These are phyloP conservation scores for Boletus rex-veris DNA, from an alignment of 768 basidiomycete genomes.

Conservation along the genomic window DNA sequence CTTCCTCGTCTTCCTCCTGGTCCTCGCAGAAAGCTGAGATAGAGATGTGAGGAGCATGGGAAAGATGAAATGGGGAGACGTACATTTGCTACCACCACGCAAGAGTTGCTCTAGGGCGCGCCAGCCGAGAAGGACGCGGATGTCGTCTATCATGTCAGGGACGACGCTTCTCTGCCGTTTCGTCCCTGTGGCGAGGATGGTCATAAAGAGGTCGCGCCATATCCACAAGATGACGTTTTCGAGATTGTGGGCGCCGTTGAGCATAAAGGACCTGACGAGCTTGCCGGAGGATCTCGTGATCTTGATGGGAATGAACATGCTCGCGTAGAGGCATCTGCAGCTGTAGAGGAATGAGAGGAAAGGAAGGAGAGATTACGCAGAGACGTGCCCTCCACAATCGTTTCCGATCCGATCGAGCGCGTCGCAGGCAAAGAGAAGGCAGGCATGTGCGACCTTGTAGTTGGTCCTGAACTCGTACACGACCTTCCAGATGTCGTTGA, in stretches of 20 bases:
- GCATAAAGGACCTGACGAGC: conserved; percentile 44
- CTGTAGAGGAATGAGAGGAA: conserved; percentile 30
- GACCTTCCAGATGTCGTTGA: conserved; percentile 60
- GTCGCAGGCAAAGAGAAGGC: conserved; percentile 51
- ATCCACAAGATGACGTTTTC: conserved; percentile 54
- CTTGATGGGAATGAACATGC: conserved; percentile 42
- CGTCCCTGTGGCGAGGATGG: conserved; percentile 43
- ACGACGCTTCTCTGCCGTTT: conserved; percentile 32
- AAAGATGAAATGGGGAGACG: conserved; percentile 11
- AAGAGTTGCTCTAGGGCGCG: conserved; percentile 48
- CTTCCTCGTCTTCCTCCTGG: conserved; percentile 27
- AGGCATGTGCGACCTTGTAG: conserved; percentile 50
- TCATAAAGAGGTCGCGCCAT: conserved; percentile 66
- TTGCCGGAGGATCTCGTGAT: conserved; percentile 45
- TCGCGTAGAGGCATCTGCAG: conserved; percentile 52
- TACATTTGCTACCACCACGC: conserved; percentile 48
- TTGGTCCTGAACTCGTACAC: conserved; percentile 56
- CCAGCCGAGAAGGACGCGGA: conserved; percentile 51
- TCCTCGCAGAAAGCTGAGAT: background rate
- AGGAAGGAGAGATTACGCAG: conserved; percentile 6
- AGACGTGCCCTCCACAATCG: conserved; percentile 36
- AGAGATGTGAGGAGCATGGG: background rate
- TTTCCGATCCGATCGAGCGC: conserved; percentile 43
- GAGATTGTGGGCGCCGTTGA: conserved; percentile 47
- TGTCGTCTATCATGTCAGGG: conserved; percentile 57